A percentile compares a stretch with the other conserved stretches of the same genome.
Conservation (phyloP, 208 protist genomes). For the Acanthamoeba castellanii region DNA sequence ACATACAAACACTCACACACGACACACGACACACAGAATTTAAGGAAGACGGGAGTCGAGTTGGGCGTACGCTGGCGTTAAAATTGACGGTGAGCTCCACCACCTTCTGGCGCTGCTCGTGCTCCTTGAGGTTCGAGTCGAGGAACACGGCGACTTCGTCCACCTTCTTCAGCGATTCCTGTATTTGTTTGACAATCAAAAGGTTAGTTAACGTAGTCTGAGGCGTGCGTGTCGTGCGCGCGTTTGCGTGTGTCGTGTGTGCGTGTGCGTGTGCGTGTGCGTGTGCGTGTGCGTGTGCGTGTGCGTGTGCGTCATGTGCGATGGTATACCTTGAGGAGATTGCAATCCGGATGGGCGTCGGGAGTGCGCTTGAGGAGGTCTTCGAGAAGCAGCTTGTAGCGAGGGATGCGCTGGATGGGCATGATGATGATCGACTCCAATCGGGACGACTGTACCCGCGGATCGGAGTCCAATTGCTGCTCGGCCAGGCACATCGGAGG, state of each 20-base stretch:
- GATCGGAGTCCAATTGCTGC: slow-evolving; percentile 9
- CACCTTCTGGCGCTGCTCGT: slow-evolving; percentile 64
- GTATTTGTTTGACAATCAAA: background rate
- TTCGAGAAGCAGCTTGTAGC: slow-evolving; percentile 53
- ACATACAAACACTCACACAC: too few relatives aligned
- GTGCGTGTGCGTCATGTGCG: background rate
- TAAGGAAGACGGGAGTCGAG: background rate
- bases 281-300: too few relatives aligned
- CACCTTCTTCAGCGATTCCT: slow-evolving; percentile 35
- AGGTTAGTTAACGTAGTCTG: background rate
- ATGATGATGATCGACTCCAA: slow-evolving; percentile 65
- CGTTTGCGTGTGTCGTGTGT: too few relatives aligned
- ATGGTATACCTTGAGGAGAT: background rate
- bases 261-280: too few relatives aligned
- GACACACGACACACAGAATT: background rate
- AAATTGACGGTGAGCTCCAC: slow-evolving; percentile 54
- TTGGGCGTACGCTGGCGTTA: slow-evolving; percentile 23
- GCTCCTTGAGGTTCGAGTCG: slow-evolving; percentile 51
- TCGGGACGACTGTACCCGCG: background rate
- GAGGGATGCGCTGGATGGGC: slow-evolving; percentile 69
- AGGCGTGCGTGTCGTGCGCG: too few relatives aligned
- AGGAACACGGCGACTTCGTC: slow-evolving; percentile 38
- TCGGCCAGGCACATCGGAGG: too few relatives aligned
- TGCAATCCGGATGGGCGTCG: slow-evolving; percentile 2
- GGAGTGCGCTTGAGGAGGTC: slow-evolving; percentile 58